Base-by-base conservation (phyloP, 139 green algal genomes). In the Micromonas commoda region DNA sequence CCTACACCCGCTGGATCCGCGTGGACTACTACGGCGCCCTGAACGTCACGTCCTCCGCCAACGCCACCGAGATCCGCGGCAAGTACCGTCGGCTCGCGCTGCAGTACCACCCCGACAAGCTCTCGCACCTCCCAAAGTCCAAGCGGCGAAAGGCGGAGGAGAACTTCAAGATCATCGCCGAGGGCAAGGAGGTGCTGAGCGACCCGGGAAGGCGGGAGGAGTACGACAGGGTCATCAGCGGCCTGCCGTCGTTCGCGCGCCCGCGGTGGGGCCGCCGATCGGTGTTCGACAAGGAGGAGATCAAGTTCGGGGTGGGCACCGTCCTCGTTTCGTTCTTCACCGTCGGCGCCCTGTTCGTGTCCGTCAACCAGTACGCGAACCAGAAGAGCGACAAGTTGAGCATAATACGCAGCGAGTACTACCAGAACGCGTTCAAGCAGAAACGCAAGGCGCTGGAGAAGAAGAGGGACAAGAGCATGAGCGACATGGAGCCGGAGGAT, bases 31-130 rank as follows among this genome's bases (percentile, higher is more conserved):
- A 71, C 64, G 64, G 64, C n/a, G 64, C n/a, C 4, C 45, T 71
- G 16, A 33, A 39, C 26, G 64, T 71, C 26, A 16, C 13, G 2
- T 19, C 5, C 2, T 32, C 32, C 64, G 64, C 64, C 4, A 71
- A 71, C 64, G 29, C 29, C 4, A 71, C 64, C 4, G 33, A 26
- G 26, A 71, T 71, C 64, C 38, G 5, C 4, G 45, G 33, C 13
- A 26, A 32, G 64, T 71, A 71, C 64, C n/a, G 64, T 23, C n/a
- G 64, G n/a, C 29, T 71, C 4, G 64, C 64, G 64, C 45, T 71
- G 64, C 32, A 51, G 29, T 39, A 71, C 33, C 64, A 71, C 28
- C 64, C 64, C n/a, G 64, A 71, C 45, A 71, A 71, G 64, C 28
- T 71, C 4, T 3, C n/a, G 26, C 60, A 32, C 60, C 5, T 32